A percentile compares a stretch with the other conserved stretches of the same genome.
These are phyloP conservation scores for Sugiyamaella mastotermitis DNA, from an alignment of 805 yeast genomes.

Conservation along the genomic window DNA sequence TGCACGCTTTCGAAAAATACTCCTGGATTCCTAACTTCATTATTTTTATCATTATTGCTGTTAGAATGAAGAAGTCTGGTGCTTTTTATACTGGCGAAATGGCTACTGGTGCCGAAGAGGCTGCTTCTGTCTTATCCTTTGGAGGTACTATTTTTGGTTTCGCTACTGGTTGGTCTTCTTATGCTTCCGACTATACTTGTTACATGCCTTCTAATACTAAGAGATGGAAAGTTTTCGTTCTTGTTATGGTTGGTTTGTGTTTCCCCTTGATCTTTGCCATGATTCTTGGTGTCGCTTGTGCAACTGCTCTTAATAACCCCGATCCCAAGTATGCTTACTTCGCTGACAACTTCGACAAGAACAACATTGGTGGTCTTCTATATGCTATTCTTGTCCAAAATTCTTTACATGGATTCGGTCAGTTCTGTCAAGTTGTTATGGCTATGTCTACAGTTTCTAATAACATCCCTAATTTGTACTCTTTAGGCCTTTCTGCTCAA, in stretches of 20 bases:
- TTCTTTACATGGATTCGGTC: conserved; percentile 83
- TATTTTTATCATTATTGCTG: conserved; percentile 72
- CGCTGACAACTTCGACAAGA: conserved; percentile 42
- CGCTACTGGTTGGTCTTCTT: conserved; percentile 93
- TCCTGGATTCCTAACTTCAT: conserved; percentile 80
- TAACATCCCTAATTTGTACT: conserved; percentile 91
- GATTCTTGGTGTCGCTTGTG: conserved; percentile 83
- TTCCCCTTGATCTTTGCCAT: conserved; percentile 66
- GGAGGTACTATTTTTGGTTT: conserved; percentile 83
- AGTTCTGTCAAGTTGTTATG: conserved; percentile 78
- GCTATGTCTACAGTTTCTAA: conserved; percentile 85
- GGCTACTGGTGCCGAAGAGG: conserved; percentile 58
- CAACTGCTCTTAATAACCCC: conserved; percentile 48
- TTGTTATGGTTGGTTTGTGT: conserved; percentile 57
- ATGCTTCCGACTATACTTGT: conserved; percentile 86
- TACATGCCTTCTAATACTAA: conserved; percentile 69
- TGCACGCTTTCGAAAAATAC: conserved; percentile 78
- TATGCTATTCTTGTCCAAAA: conserved; percentile 71
- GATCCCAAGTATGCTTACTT: no score
- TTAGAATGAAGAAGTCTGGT: conserved; percentile 61
- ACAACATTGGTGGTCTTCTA: conserved; percentile 76
- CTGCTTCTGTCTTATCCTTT: conserved; percentile 70
- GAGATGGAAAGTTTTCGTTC: conserved; percentile 53
- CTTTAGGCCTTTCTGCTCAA: conserved; percentile 82
- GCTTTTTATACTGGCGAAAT: conserved; percentile 52